A percentile compares a stretch with the other conserved stretches of the same genome.
phyloP scores from a whole-genome alignment of 208 protist species.

The Acanthamoeba royreba region DNA sequence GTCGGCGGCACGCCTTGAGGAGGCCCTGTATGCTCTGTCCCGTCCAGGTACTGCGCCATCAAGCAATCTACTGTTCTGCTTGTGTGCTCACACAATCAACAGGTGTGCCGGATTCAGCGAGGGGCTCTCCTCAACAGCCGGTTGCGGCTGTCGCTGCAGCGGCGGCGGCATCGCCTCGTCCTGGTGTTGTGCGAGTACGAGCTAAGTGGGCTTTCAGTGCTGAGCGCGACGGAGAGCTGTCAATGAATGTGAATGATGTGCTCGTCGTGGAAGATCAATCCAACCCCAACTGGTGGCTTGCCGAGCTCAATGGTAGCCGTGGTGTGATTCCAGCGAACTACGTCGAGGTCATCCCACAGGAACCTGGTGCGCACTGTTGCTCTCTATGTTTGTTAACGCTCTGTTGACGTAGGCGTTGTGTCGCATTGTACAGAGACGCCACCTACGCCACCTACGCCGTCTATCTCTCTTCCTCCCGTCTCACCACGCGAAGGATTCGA shows the following conservation, averaged over 20 bases:
- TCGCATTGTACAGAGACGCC: too few species aligned
- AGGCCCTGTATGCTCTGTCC: neutral
- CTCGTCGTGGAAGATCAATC: neutral
- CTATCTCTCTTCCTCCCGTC: neutral
- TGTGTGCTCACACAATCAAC: too few species aligned
- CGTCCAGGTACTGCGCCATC: neutral
- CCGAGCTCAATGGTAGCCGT: neutral
- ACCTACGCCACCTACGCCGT: neutral
- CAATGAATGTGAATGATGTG: neutral
- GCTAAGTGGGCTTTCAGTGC: slow-evolving; percentile 19
- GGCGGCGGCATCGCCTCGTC: neutral
- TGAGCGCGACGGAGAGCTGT: slow-evolving; percentile 18
- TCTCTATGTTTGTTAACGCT: too few species aligned
- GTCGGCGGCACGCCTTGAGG: neutral
- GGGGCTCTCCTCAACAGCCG: neutral
- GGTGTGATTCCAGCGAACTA: neutral
- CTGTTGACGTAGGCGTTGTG: too few species aligned
- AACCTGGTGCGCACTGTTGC: too few species aligned
- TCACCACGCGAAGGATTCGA: neutral
- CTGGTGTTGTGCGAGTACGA: neutral
- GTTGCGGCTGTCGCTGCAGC: too few species aligned
- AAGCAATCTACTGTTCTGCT: too few species aligned
- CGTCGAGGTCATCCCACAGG: neutral
- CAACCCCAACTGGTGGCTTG: slow-evolving; percentile 40
- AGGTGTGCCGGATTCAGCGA: neutral